Evolutionary conservation across 805 yeast species (phyloP).

Genomic region (Schizosaccharomyces lindneri): DNA sequence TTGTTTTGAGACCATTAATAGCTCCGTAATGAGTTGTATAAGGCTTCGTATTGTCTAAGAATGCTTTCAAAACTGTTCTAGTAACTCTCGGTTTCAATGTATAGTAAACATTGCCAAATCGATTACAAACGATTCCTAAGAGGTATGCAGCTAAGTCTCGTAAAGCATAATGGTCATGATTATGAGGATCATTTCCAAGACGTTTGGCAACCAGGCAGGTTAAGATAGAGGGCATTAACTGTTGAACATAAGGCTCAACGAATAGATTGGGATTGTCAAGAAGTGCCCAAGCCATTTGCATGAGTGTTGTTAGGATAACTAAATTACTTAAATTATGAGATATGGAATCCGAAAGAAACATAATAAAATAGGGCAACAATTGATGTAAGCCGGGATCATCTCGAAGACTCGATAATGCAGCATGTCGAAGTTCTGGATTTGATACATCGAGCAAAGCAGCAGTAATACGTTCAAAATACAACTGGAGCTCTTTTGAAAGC

Average conservation of each 20-base stretch:
- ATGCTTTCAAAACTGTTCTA: constrained; percentile 73
- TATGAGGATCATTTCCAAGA: constrained; percentile 29
- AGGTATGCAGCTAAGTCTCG: constrained; percentile 75
- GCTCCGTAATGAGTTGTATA: constrained; percentile 85
- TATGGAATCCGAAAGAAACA: constrained; percentile 80
- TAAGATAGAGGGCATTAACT: constrained; percentile 85
- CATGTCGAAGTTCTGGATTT: constrained; percentile 32
- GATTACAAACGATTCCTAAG: constrained; percentile 48
- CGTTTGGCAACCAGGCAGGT: constrained; percentile 73
- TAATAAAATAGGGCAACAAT: constrained; percentile 84
- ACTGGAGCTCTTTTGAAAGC: constrained; percentile 73
- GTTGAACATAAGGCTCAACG: constrained; percentile 73
- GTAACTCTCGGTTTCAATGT: constrained; percentile 84
- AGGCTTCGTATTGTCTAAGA: constrained; percentile 60
- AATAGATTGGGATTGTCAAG: constrained; percentile 64
- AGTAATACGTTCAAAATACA: constrained; percentile 76
- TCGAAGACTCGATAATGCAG: constrained; percentile 63
- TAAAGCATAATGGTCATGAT: constrained; percentile 27
- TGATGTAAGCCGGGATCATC: constrained; percentile 94
- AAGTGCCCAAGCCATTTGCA: constrained; percentile 68
- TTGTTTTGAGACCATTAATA: constrained; percentile 51
- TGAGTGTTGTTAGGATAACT: constrained; percentile 50
- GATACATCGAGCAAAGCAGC: constrained; percentile 43
- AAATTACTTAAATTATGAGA: constrained; percentile 63
- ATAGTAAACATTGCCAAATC: constrained; percentile 65